phyloP scores from a whole-genome alignment of 257 asterid genomes.

The Agastache rugosa region DNA sequence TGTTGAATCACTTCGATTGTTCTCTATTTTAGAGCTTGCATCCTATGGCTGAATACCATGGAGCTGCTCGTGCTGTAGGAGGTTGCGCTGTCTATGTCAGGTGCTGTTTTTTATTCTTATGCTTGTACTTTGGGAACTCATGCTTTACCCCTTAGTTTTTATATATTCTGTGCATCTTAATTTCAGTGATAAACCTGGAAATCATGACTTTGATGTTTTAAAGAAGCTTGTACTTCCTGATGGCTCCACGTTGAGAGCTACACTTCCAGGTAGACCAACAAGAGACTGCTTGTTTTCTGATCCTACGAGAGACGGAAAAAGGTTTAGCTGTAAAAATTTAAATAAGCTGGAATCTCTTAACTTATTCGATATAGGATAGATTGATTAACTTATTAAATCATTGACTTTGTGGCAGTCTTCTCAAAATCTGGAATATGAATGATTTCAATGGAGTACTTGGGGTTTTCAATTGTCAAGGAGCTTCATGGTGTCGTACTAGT shows the following conservation, averaged over 20 bases:
- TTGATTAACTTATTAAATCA: not conserved
- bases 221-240: slow-evolving; percentile 84
- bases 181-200: slow-evolving; percentile 83
- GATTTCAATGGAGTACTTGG: slow-evolving; percentile 72
- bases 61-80: slow-evolving; percentile 88
- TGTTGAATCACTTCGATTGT: slow-evolving; percentile 8
- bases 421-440: slow-evolving; percentile 78
- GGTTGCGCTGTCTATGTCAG: slow-evolving; percentile 89
- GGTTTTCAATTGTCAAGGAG: slow-evolving; percentile 77
- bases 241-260: slow-evolving; percentile 83
- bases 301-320: slow-evolving; percentile 82
- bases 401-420: slow-evolving; percentile 49
- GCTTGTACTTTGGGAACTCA: not conserved
- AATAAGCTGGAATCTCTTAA: not conserved
- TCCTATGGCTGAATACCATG: slow-evolving; percentile 93
- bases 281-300: slow-evolving; percentile 86
- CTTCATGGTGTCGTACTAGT: slow-evolving; percentile 64
- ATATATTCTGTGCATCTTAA: slow-evolving; percentile 6
- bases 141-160: not conserved
- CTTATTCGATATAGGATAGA: slow-evolving; percentile 1
- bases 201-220: slow-evolving; percentile 67
- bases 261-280: slow-evolving; percentile 91
- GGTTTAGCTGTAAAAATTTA: slow-evolving; percentile 40
- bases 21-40: slow-evolving; percentile 66
- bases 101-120: slow-evolving; percentile 37